phyloP scores from a whole-genome alignment of 2,329 filamentous ascomycete genomes.

The Pseudogymnoascus sp. region DNA sequence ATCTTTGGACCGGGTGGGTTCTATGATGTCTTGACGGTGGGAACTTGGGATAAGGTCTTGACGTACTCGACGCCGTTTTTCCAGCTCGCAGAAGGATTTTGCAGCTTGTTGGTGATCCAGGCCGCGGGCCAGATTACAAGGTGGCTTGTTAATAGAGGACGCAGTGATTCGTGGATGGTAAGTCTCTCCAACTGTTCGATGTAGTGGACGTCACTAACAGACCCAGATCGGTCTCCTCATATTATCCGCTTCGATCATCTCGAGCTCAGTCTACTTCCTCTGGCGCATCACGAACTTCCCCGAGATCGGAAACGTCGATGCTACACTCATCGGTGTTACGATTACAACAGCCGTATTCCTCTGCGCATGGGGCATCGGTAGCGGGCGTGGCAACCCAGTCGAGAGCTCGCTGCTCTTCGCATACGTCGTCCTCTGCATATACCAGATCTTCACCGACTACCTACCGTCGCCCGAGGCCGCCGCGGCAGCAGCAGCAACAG shows the following conservation, averaged over 20 bases:
- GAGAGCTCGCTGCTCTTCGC: conserved; percentile 93
- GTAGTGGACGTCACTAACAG: conserved; percentile 4
- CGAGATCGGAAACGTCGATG: conserved; percentile 84
- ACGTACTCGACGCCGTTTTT: conserved; percentile 90
- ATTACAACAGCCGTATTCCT: conserved; percentile 90
- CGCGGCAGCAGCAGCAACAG: conserved; percentile 43
- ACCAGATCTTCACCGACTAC: conserved; percentile 99
- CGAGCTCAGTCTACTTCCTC: conserved; percentile 89
- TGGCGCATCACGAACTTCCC: conserved; percentile 94
- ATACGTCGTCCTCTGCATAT: conserved; percentile 96
- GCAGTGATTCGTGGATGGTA: conserved; percentile 96
- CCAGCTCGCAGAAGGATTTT: conserved; percentile 92
- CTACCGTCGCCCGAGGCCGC: conserved; percentile 64
- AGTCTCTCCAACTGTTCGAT: conserved; percentile 28
- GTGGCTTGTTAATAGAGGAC: conserved; percentile 80
- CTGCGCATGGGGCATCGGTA: conserved; percentile 88
- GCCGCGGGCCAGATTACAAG: conserved; percentile 87
- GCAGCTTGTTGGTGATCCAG: conserved; percentile 91
- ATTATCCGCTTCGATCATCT: conserved; percentile 82
- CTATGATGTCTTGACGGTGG: conserved; percentile 70
- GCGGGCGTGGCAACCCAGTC: conserved; percentile 86
- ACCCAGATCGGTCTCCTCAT: conserved; percentile 76
- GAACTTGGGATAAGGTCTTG: conserved; percentile 80
- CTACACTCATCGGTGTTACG: conserved; percentile 82
- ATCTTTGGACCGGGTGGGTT: conserved; percentile 80